Evolutionary conservation across 2,329 filamentous ascomycete species (phyloP).

Genomic region (Lecanoromycetidae sp.): DNA sequence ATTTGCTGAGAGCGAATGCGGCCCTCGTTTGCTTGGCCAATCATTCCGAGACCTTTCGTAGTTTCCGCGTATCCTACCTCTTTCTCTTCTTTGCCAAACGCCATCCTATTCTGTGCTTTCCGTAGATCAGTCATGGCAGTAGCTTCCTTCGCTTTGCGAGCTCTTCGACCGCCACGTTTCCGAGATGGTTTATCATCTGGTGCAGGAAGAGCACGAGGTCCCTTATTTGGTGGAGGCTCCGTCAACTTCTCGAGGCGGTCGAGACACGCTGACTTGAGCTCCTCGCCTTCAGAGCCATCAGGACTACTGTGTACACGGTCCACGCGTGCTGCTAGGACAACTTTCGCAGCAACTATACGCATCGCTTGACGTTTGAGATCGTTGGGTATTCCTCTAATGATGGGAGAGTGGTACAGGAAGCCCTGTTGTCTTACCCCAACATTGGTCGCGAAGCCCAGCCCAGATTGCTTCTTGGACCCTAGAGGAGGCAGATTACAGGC

Average conservation of each 20-base stretch:
- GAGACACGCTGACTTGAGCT: slow-evolving; percentile 69
- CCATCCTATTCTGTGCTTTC: slow-evolving; percentile 92
- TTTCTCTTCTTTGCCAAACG: slow-evolving; percentile 87
- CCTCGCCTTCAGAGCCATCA: slow-evolving; percentile 71
- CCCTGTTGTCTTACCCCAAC: slow-evolving; percentile 83
- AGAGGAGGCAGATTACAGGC: slow-evolving; percentile 85
- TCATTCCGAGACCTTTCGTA: slow-evolving; percentile 87
- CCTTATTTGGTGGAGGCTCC: slow-evolving; percentile 81
- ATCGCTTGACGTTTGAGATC: slow-evolving; percentile 89
- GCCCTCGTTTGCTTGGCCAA: slow-evolving; percentile 79
- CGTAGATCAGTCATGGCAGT: slow-evolving; percentile 93
- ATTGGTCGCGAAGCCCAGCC: slow-evolving; percentile 80
- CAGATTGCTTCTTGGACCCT: slow-evolving; percentile 75
- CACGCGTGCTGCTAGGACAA: slow-evolving; percentile 83
- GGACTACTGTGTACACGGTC: slow-evolving; percentile 72
- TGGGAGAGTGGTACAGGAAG: slow-evolving; percentile 81
- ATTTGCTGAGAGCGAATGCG: slow-evolving; percentile 78
- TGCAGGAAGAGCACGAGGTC: slow-evolving; percentile 70
- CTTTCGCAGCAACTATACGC: slow-evolving; percentile 85
- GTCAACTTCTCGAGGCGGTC: slow-evolving; percentile 85
- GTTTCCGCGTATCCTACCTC: slow-evolving; percentile 86
- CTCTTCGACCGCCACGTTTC: slow-evolving; percentile 81
- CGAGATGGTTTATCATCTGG: slow-evolving; percentile 91
- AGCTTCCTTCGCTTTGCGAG: slow-evolving; percentile 90
- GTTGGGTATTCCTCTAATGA: slow-evolving; percentile 71